phyloP scores from a whole-genome alignment of 495 filamentous ascomycete species.

The Aspergillus conjunctus region DNA sequence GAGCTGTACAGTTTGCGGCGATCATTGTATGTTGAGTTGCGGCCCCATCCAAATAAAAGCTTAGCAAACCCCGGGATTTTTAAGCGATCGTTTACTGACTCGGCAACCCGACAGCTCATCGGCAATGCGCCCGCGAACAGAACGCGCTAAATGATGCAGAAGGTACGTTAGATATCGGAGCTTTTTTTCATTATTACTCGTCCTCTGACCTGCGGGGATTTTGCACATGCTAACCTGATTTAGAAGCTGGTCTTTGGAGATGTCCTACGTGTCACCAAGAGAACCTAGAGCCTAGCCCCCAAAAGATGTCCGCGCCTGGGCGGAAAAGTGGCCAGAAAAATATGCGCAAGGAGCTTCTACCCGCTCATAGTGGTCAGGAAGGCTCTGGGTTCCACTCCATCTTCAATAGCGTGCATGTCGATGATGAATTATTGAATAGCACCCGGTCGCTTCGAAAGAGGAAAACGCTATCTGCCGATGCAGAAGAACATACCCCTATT shows the following conservation, averaged over 20 bases:
- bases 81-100: constrained; percentile 37
- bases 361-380: constrained; percentile 65
- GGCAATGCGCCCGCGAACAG: constrained; percentile 86
- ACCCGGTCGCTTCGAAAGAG: constrained; percentile 85
- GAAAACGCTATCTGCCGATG: constrained; percentile 63
- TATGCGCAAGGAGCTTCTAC: constrained; percentile 73
- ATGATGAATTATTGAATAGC: constrained; percentile 82
- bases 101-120: constrained; percentile 64
- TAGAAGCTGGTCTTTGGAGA: constrained; percentile 65
- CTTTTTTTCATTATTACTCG: constrained; percentile 11
- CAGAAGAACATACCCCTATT: constrained; percentile 52
- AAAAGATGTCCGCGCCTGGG: constrained; percentile 44
- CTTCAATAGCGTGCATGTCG: constrained; percentile 73
- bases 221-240: constrained; percentile 26
- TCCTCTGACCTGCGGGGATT: constrained; percentile 3
- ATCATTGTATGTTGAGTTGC: constrained; percentile 73
- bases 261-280: constrained; percentile 76
- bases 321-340: constrained; percentile 51
- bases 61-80: constrained; percentile 33
- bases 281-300: constrained; percentile 55
- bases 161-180: constrained; percentile 48
- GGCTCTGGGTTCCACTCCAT: constrained; percentile 84
- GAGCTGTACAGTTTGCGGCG: constrained; percentile 76
- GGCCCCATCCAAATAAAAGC: constrained; percentile 29
- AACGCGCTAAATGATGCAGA: constrained; percentile 69